Evolutionary conservation across 805 yeast species (phyloP).

Genomic region (Candida ovalis): DNA sequence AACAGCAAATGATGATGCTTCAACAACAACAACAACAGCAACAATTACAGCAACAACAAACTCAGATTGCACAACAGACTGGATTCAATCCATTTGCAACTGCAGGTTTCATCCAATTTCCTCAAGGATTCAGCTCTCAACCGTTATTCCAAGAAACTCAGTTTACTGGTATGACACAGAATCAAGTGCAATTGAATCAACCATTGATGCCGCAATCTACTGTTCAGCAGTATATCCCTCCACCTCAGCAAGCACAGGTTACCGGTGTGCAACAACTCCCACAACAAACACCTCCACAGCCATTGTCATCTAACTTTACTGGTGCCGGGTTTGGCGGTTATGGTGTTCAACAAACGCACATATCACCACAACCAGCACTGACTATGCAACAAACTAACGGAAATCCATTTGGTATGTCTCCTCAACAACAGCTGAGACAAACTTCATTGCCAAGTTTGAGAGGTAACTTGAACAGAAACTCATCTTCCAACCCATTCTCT

Average conservation of each 20-base stretch:
- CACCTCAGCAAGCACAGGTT: constrained; percentile 10
- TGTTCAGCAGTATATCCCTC: constrained; percentile 8
- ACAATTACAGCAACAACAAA: constrained; percentile 11
- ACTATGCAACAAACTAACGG: constrained; percentile 13
- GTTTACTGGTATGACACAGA: constrained; percentile 3
- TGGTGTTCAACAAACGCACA: constrained; percentile 14
- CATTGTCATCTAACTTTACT: constrained; percentile 29
- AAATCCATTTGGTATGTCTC: constrained; percentile 13
- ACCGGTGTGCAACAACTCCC: constrained; percentile 1
- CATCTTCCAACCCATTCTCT: constrained; percentile 31
- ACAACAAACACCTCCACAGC: constrained; percentile 7
- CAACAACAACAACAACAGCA: constrained; percentile 9
- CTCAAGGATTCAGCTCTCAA: neutral
- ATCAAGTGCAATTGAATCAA: constrained; percentile 1
- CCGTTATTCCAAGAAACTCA: constrained; percentile 3
- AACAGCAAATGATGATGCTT: constrained; percentile 7
- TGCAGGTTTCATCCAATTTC: constrained; percentile 6
- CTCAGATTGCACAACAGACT: constrained; percentile 23
- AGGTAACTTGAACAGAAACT: constrained; percentile 21
- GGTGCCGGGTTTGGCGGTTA: constrained; percentile 63
- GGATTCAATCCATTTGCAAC: constrained; percentile 26
- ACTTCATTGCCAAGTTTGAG: constrained; percentile 15
- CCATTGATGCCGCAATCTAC: constrained; percentile 1
- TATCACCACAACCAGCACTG: constrained; percentile 14
- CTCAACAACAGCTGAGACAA: constrained; percentile 22